Base-by-base conservation (phyloP, 1,139 yeast species). In the Pichia sp. region DNA sequence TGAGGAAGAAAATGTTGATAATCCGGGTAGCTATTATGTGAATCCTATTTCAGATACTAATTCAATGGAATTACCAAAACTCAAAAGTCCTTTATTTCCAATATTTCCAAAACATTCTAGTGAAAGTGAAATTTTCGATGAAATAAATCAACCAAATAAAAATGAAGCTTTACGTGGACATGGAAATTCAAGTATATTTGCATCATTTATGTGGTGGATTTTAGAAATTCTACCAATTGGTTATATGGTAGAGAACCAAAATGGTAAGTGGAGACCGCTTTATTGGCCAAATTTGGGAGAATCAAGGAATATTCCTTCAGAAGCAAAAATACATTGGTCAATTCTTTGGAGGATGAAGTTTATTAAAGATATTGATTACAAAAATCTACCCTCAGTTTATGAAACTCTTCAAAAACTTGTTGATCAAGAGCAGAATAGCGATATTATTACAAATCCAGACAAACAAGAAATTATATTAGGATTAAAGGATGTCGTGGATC, bases 151-250 rank as follows among this genome's bases (percentile, higher is more conserved):
- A 31, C 37, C 27, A 25, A 7, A 40, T 7, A 54, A 52, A n/a
- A 29, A 53, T 2, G 34, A 46, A 3, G 60, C 66, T 11, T 66
- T 61, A 51, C 73, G 66, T 54, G 73, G 74, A 1, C 60, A 72
- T 42, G 77, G 74, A 0, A 61, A 62, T 32, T 61, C 58, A 26
- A 45, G 58, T 4, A 32, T 62, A 2, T 11, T 56, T 1, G 45
- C 49, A 31, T 52, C 68, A 2, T 8, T 75, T 0, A 56, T 68
- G 7, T 81, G 86, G 86, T 81, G 86, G 86, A 2, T 73, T 2
- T 60, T 79, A n/a, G 88, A 81, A 56, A 62, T 76, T 18, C 53
- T 81, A 9, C 86, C 87, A 0, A 58, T 80, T 39, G 79, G 80
- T 0, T 69, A 73, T 28, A 72, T 74, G 53, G 63, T 72, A 34